These are phyloP conservation scores for Bruguiera hainesii DNA, from an alignment of 441 rosid species.

Conservation along the genomic window DNA sequence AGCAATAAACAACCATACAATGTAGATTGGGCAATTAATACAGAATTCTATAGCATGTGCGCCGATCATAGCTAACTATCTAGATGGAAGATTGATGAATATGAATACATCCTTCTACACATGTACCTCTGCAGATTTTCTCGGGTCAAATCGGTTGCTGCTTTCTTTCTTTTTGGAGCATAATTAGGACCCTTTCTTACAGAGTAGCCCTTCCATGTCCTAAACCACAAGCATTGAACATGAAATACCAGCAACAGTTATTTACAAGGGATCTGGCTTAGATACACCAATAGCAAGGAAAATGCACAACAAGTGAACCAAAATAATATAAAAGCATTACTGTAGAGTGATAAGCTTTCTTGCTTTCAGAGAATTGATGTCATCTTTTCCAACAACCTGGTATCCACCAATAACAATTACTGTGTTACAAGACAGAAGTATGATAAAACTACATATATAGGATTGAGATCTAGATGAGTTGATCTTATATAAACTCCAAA, in stretches of 20 bases:
- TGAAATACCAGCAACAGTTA: background rate
- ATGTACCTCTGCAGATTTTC: constrained; percentile 78
- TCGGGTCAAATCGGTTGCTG: constrained; percentile 83
- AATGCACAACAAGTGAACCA: constrained; percentile 2
- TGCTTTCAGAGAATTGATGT: constrained; percentile 50
- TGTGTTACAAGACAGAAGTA: background rate
- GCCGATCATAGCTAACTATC: too few relatives aligned
- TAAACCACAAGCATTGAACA: constrained; percentile 20
- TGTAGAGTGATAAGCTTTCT: constrained; percentile 66
- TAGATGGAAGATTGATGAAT: constrained; percentile 39
- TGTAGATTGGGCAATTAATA: too few relatives aligned
- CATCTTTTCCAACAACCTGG: constrained; percentile 50
- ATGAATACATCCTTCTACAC: background rate
- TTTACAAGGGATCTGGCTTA: constrained; percentile 2
- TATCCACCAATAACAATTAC: constrained; percentile 9
- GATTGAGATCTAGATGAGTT: background rate
- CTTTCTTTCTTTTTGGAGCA: constrained; percentile 75
- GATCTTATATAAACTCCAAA: background rate
- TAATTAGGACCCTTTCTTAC: constrained; percentile 78
- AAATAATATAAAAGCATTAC: constrained; percentile 35
- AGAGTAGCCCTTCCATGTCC: constrained; percentile 84
- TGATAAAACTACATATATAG: background rate
- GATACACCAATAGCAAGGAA: constrained; percentile 1
- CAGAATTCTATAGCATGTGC: too few relatives aligned
- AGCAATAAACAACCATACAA: too few relatives aligned